These are phyloP conservation scores for Stentor roeselii DNA, from an alignment of 73 alveolate genomes.

Conservation along the genomic window DNA sequence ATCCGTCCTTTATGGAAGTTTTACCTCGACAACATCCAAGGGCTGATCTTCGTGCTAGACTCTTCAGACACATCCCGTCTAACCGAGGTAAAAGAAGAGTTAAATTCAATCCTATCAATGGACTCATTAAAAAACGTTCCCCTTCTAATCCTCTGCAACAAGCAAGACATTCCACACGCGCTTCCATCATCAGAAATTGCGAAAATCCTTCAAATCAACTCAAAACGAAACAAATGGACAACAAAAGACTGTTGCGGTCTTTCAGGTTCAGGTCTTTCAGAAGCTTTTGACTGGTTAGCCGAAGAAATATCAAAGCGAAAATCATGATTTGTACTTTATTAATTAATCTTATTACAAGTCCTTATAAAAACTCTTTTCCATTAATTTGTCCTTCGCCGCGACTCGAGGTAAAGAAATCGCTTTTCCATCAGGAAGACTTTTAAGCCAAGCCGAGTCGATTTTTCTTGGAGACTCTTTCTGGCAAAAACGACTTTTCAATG, in stretches of 20 bases:
- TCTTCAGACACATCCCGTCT: slow-evolving; percentile 92
- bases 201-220: slow-evolving; percentile 63
- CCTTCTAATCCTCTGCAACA: slow-evolving; percentile 68
- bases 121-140: slow-evolving; percentile 66
- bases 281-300: background rate
- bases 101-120: slow-evolving; percentile 42
- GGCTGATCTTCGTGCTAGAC: slow-evolving; percentile 95
- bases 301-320: background rate
- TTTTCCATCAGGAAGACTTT: background rate
- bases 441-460: slow-evolving; percentile 10
- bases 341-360: too few species aligned
- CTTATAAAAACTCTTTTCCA: too few species aligned
- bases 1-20: slow-evolving; percentile 46
- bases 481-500: background rate
- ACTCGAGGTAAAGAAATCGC: background rate
- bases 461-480: background rate
- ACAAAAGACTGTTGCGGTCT: slow-evolving; percentile 28
- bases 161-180: slow-evolving; percentile 31
- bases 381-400: background rate
- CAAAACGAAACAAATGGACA: slow-evolving; percentile 58
- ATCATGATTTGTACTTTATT: background rate
- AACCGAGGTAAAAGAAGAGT: slow-evolving; percentile 67
- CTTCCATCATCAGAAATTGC: slow-evolving; percentile 62
- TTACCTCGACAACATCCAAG: slow-evolving; percentile 79
- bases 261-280: background rate